Percentiles rank a stretch among this genome's conserved stretches.
These are phyloP conservation scores for Crucibulum laeve DNA, from an alignment of 768 basidiomycete species.

Conservation along the genomic window DNA sequence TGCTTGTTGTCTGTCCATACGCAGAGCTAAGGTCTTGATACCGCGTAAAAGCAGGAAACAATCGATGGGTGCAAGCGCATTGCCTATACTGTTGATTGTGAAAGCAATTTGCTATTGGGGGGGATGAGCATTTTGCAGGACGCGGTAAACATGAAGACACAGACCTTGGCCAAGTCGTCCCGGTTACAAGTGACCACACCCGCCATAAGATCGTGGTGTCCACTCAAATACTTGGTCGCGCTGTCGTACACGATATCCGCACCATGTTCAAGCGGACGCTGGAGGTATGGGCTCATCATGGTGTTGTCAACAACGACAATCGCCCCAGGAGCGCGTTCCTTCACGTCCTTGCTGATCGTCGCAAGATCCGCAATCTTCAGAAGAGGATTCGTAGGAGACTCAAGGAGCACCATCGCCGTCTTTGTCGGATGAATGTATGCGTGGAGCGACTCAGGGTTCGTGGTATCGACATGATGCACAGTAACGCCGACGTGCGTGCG, in stretches of 20 bases:
- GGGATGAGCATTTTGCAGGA: no score
- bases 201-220: conserved; percentile 99
- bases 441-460: conserved; percentile 58
- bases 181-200: conserved; percentile 91
- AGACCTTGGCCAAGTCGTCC: conserved; percentile 84
- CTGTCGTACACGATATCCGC: conserved; percentile 98
- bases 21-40: conserved; percentile 91
- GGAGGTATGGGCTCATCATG: conserved; percentile 99
- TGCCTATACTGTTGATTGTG: conserved; percentile 89
- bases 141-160: conserved; percentile 13
- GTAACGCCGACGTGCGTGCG: conserved; percentile 82
- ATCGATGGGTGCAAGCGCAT: conserved; percentile 93
- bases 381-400: conserved; percentile 96
- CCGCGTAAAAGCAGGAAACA: conserved; percentile 95
- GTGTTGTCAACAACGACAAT: conserved; percentile 94
- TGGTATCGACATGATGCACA: conserved; percentile 94
- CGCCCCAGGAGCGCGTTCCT: conserved; percentile 76
- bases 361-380: conserved; percentile 93
- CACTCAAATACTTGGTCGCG: conserved; percentile 95
- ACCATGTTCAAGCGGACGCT: conserved; percentile 91
- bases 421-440: conserved; percentile 66
- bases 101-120: conserved; percentile 76
- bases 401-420: conserved; percentile 93
- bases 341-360: conserved; percentile 77
- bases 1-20: conserved; percentile 91